Evolutionary conservation across 306 rosid species (phyloP), one percentile per base, ranked within the genome.

Genomic region (Trichosanthes truncata): DNA sequence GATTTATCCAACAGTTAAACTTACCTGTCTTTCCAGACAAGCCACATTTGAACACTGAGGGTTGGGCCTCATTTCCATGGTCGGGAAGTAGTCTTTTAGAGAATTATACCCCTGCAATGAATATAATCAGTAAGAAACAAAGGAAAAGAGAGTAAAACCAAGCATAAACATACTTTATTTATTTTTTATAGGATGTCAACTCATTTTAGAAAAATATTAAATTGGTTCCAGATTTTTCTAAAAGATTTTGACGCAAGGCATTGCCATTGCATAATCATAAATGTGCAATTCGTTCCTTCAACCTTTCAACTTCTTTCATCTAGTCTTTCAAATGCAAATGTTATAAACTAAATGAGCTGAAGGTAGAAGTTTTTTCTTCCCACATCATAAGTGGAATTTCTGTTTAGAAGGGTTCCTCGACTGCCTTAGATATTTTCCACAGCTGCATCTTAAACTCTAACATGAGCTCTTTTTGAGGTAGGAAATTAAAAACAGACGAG

Each of bases 51-150:
- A 91, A 86, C 99, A 95, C 82, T 95, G 97, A 89, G 97, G 97
- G 66, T 95, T 95, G 71, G 99, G 99, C 90, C 85, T 95, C 99
- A 95, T 95, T 89, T 91, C 91, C 99, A 95, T 93, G 56, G 97
- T 95, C 55, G 99, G 99, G 84, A 95, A 95, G 83, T 79, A 95
- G 89, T 95, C 97, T 78, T 93, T 95, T 15, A 95, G 96, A 79
- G 99, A 95, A 80, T 95, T 95, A 85, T 95, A 95, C 85, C 97
- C 99, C 99, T 95, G 85, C 53, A 83, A 21, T 74, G 48, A 81
- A 83, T 83, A 73, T 1, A 48, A 73, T 26, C 23, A 29, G 57
- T 45, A 46, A 72, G 23, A 72, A 43, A 46, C 13, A 46, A 14
- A 9, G 23, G 13, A 72, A 23, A 6, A 46, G 43, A 7, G 60